These are phyloP conservation scores for Monilinia aucupariae DNA, from an alignment of 2,329 filamentous ascomycete species.

Conservation along the genomic window DNA sequence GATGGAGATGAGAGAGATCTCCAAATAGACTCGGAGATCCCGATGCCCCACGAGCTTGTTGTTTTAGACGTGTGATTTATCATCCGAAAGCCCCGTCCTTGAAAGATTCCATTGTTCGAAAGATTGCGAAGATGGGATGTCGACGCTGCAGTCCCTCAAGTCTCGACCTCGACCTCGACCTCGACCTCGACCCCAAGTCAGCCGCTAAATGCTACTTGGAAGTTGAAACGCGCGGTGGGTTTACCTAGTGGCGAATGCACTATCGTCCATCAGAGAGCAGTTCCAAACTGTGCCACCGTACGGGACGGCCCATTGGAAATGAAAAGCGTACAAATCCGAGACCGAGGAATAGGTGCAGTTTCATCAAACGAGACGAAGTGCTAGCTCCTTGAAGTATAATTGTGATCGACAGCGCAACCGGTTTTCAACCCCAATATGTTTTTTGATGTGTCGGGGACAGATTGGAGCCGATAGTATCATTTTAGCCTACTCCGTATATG, in stretches of 20 bases:
- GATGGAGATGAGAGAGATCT: not conserved
- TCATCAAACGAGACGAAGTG: not conserved
- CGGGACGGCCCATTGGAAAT: not conserved
- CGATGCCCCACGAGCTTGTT: not conserved
- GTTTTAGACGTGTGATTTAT: not conserved
- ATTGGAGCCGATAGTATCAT: no score
- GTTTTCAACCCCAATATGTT: not conserved
- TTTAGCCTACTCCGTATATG: no score
- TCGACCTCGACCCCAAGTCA: not conserved
- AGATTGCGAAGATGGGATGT: not conserved
- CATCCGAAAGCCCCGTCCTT: not conserved
- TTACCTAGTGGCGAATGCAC: not conserved
- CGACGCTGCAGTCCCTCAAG: no score
- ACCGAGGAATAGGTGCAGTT: not conserved
- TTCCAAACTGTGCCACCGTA: not conserved
- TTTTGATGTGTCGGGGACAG: no score
- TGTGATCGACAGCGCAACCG: constrained; percentile 11
- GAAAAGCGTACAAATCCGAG: not conserved
- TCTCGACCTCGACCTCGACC: not conserved
- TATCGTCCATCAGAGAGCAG: not conserved
- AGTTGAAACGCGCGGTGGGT: no score
- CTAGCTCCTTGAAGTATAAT: constrained; percentile 6
- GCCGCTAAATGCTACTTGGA: not conserved
- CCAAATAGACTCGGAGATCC: not conserved
- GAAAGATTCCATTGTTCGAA: not conserved